Conservation (phyloP, 768 basidiomycete genomes). For the Lactifluus hygrophoroides region DNA sequence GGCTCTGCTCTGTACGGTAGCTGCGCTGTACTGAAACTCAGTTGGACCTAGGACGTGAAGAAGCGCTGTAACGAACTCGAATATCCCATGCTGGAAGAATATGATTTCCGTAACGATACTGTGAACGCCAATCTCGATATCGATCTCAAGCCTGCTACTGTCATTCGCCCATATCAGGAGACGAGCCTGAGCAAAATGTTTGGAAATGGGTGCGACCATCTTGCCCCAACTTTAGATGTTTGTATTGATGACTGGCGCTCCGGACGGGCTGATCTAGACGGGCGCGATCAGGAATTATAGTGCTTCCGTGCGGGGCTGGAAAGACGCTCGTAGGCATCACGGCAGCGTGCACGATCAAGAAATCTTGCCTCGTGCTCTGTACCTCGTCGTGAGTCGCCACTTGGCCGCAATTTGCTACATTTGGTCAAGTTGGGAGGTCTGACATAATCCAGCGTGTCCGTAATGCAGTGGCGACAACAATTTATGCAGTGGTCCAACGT, state of each 20-base stretch:
- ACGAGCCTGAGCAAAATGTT: conserved; percentile 99
- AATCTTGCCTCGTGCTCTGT: conserved; percentile 93
- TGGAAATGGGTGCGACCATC: conserved; percentile 74
- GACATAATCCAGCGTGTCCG: conserved; percentile 55
- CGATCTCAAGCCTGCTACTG: conserved; percentile 94
- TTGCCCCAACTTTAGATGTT: background rate
- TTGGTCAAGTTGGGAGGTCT: background rate
- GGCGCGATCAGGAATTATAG: conserved; percentile 96
- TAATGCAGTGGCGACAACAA: conserved; percentile 98
- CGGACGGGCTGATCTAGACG: conserved; percentile 45
- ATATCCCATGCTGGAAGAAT: conserved; percentile 97
- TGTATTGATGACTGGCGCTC: conserved; percentile 10
- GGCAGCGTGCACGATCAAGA: conserved; percentile 98
- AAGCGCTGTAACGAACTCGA: conserved; percentile 94
- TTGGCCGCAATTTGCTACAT: background rate
- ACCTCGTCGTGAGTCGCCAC: conserved; percentile 79
- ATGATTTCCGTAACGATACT: conserved; percentile 97
- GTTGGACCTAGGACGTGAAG: conserved; percentile 72
- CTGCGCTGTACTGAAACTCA: background rate
- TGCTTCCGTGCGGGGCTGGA: conserved; percentile 95
- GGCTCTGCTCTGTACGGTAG: no score
- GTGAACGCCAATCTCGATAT: conserved; percentile 96
- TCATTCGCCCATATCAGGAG: conserved; percentile 97
- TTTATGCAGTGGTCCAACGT: conserved; percentile 99
- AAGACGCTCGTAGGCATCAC: conserved; percentile 99